These are phyloP conservation scores for Linaria vulgaris DNA, from an alignment of 257 asterid species.

Conservation along the genomic window DNA sequence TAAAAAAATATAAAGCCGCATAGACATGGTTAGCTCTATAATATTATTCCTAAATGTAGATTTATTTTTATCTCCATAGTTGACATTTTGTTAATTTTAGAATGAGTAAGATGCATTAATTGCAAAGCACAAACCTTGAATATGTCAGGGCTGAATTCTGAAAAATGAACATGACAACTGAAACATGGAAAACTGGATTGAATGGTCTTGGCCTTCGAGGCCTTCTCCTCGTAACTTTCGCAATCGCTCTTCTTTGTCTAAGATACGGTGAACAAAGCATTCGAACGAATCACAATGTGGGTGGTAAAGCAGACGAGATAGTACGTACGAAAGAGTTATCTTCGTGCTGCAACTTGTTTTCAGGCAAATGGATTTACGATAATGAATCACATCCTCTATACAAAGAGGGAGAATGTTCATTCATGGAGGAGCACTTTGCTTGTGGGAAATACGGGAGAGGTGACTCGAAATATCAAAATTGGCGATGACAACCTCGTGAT, in stretches of 20 bases:
- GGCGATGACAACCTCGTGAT: slow-evolving; percentile 16
- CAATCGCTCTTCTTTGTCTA: not conserved
- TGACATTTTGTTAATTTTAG: too few relatives aligned
- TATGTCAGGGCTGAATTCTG: too few relatives aligned
- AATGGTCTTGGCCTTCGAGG: not conserved
- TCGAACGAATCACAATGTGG: not conserved
- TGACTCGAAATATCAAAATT: slow-evolving; percentile 2
- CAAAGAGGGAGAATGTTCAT: not conserved
- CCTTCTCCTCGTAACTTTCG: not conserved
- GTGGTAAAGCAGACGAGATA: not conserved
- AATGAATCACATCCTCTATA: not conserved
- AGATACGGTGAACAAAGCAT: not conserved
- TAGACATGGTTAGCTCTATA: too few relatives aligned
- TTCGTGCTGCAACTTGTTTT: not conserved
- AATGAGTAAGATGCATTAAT: too few relatives aligned
- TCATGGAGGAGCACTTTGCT: not conserved
- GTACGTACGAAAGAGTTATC: not conserved
- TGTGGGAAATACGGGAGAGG: slow-evolving; percentile 2
- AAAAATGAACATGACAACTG: not conserved
- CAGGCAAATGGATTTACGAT: too few relatives aligned
- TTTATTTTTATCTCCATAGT: too few relatives aligned
- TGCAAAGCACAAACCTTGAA: too few relatives aligned
- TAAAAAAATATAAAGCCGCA: too few relatives aligned
- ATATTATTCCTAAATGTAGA: too few relatives aligned
- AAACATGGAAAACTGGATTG: not conserved